Conservation (phyloP, 208 protist genomes). For the Crithidia brevicula region DNA sequence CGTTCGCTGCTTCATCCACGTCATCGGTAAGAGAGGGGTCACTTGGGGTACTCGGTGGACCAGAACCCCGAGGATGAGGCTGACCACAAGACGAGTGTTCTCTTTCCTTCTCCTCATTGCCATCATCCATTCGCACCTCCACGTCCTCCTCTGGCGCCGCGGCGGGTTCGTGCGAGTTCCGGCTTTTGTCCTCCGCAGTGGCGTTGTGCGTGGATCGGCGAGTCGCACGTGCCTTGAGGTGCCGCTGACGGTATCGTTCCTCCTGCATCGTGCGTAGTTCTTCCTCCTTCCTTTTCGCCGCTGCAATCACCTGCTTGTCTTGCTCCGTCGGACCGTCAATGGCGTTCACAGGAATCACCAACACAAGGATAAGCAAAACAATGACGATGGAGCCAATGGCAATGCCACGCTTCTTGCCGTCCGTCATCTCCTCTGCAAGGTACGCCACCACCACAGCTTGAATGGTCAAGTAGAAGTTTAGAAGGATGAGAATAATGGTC, state of each 20-base stretch:
- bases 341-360: slow-evolving; percentile 35
- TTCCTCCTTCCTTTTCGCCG: slow-evolving; percentile 34
- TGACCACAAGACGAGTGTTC: no score
- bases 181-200: no score
- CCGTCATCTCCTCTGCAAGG: slow-evolving; percentile 30
- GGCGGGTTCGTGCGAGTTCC: not conserved
- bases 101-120: no score
- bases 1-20: not conserved
- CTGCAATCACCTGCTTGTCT: slow-evolving; percentile 43
- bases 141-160: not conserved
- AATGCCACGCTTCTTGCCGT: slow-evolving; percentile 35
- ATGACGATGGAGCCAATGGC: slow-evolving; percentile 50
- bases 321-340: slow-evolving; percentile 41
- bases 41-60: not conserved
- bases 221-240: not conserved
- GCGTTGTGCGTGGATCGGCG: not conserved
- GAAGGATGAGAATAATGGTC: slow-evolving; percentile 33
- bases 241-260: slow-evolving; percentile 1
- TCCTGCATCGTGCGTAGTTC: slow-evolving; percentile 26
- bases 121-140: not conserved
- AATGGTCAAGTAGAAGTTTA: slow-evolving; percentile 65
- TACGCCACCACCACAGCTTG: slow-evolving; percentile 50
- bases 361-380: slow-evolving; percentile 23
- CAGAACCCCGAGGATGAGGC: not conserved
- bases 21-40: not conserved